Evolutionary conservation across 139 green algal genomes (phyloP).

Genomic region (Marvania coccoides): DNA sequence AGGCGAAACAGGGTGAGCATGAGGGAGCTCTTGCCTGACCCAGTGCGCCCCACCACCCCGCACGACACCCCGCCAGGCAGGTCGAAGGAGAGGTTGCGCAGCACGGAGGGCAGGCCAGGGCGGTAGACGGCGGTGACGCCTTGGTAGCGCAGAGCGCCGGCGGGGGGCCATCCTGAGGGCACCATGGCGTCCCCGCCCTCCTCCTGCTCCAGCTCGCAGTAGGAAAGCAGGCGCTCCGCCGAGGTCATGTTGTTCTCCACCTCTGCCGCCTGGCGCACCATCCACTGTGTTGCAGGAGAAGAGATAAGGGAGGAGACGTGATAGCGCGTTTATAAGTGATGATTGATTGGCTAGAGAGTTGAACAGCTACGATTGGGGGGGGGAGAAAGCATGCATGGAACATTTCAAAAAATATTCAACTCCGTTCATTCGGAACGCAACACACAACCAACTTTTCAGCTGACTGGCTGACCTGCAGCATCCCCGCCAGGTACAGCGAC

Average conservation of each 20-base stretch:
- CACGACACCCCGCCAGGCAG: conserved; percentile 39
- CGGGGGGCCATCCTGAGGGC: conserved; percentile 55
- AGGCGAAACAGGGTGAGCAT: conserved; percentile 79
- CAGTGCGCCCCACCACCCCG: conserved; percentile 70
- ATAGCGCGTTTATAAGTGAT: not conserved
- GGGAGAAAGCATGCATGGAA: too few relatives aligned
- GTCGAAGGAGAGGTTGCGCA: conserved; percentile 60
- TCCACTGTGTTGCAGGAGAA: too few relatives aligned
- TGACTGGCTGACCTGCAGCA: conserved; percentile 61
- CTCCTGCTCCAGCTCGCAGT: conserved; percentile 58
- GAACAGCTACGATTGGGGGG: too few relatives aligned
- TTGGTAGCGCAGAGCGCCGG: conserved; percentile 42
- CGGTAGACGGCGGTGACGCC: conserved; percentile 61
- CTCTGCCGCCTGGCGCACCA: conserved; percentile 39
- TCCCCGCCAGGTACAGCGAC: conserved; percentile 59
- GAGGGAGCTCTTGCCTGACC: conserved; percentile 67
- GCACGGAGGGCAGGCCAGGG: conserved; percentile 56
- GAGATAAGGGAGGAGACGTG: not conserved
- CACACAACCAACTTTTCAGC: too few relatives aligned
- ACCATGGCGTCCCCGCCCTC: conserved; percentile 11
- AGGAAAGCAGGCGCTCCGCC: conserved; percentile 75
- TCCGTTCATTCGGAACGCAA: not conserved
- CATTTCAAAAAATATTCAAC: not conserved
- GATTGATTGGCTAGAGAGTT: too few relatives aligned
- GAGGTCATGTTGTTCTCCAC: conserved; percentile 80